Conservation (phyloP, 2,329 filamentous ascomycete species). For the Neofusicoccum laricinum region DNA sequence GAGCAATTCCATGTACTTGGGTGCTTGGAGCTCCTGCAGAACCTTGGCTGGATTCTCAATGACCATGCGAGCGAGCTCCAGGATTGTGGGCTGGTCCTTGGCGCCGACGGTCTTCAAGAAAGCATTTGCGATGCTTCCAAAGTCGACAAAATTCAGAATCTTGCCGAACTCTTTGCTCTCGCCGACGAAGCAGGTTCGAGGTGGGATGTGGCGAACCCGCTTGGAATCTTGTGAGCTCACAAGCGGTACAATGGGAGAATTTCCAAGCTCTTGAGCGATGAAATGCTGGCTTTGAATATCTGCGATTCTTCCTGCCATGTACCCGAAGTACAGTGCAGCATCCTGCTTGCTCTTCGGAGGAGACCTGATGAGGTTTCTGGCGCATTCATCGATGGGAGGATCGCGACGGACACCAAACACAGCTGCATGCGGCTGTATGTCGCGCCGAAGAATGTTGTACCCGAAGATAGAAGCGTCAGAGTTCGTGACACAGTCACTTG, state of each 20-base stretch:
- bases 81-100: constrained; percentile 83
- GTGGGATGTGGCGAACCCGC: constrained; percentile 57
- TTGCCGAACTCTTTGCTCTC: constrained; percentile 70
- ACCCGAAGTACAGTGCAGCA: constrained; percentile 73
- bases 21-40: constrained; percentile 73
- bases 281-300: constrained; percentile 61
- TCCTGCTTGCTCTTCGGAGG: constrained; percentile 67
- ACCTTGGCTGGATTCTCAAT: constrained; percentile 80
- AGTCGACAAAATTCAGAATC: constrained; percentile 97
- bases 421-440: constrained; percentile 74
- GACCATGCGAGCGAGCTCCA: constrained; percentile 80
- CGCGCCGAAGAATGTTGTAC: constrained; percentile 71
- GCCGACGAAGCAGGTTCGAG: constrained; percentile 78
- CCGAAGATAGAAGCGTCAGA: constrained; percentile 72
- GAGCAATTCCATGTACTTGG: constrained; percentile 83
- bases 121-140: constrained; percentile 79
- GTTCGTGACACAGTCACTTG: constrained; percentile 80
- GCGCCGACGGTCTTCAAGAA: constrained; percentile 88
- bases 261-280: constrained; percentile 59
- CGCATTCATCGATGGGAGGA: constrained; percentile 74
- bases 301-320: constrained; percentile 73
- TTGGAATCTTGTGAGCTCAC: constrained; percentile 39
- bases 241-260: constrained; percentile 71
- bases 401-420: constrained; percentile 86
- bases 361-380: constrained; percentile 66